Evolutionary conservation across 768 basidiomycete species (phyloP).

Genomic region (Psilocybe tampanensis): DNA sequence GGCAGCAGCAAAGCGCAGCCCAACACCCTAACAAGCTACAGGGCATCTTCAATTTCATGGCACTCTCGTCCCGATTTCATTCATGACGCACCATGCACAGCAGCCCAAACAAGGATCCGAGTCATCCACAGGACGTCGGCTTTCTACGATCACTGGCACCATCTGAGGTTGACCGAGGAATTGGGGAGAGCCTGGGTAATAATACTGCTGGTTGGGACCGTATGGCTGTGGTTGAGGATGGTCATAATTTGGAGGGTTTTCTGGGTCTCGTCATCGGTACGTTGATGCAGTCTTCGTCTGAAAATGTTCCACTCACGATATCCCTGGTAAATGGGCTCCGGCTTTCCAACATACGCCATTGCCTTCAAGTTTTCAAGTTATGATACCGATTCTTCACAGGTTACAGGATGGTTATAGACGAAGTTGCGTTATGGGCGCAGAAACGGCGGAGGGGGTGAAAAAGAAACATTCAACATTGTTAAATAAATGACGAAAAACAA

Average conservation of each 20-base stretch:
- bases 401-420: not conserved
- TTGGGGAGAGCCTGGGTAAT: not conserved
- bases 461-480: not conserved
- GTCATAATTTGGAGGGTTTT: not conserved
- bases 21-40: not conserved
- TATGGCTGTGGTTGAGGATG: not conserved
- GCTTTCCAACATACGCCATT: not conserved
- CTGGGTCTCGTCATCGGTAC: not conserved
- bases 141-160: not conserved
- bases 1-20: not conserved
- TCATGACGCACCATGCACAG: not conserved
- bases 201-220: not conserved
- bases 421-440: not conserved
- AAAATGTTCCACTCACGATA: not conserved
- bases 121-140: not conserved
- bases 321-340: not conserved
- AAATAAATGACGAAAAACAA: not conserved
- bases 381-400: not conserved
- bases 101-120: not conserved
- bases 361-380: no score
- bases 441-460: no score
- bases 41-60: not conserved
- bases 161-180: not conserved
- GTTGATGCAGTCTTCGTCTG: no score
- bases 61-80: no score